Evolutionary conservation across 345 rosid species (phyloP).

Genomic region (Nephelium lappaceum): DNA sequence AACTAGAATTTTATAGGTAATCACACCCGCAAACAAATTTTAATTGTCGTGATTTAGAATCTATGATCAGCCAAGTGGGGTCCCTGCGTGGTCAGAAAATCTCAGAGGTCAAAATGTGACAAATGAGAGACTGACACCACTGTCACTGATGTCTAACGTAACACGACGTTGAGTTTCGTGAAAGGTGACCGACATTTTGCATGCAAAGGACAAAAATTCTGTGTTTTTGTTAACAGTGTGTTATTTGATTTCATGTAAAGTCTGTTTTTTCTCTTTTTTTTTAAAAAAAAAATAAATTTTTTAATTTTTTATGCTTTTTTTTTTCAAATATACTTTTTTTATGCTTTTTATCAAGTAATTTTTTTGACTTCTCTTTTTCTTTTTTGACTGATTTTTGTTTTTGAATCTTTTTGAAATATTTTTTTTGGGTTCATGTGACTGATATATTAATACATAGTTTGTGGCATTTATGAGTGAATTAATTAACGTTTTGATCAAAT

Average conservation of each 20-base stretch:
- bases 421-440: too few relatives aligned
- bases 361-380: not conserved
- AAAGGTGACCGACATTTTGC: conserved; percentile 30
- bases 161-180: conserved; percentile 29
- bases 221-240: not conserved
- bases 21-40: not conserved
- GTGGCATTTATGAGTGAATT: too few relatives aligned
- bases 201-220: not conserved
- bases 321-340: too few relatives aligned
- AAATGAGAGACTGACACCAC: not conserved
- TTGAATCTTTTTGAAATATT: too few relatives aligned
- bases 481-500: too few relatives aligned
- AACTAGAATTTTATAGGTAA: conserved; percentile 19
- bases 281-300: too few relatives aligned
- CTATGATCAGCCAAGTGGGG: not conserved
- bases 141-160: conserved; percentile 22
- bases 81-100: not conserved
- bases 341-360: not conserved
- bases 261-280: not conserved
- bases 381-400: not conserved
- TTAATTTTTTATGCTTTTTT: too few relatives aligned
- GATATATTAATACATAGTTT: too few relatives aligned
- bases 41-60: not conserved
- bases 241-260: not conserved
- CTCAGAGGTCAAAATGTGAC: conserved; percentile 13